Percentiles rank a stretch among this genome's conserved stretches.
phyloP scores from a whole-genome alignment of 2,329 filamentous ascomycete species.

The Fusarium illudens region DNA sequence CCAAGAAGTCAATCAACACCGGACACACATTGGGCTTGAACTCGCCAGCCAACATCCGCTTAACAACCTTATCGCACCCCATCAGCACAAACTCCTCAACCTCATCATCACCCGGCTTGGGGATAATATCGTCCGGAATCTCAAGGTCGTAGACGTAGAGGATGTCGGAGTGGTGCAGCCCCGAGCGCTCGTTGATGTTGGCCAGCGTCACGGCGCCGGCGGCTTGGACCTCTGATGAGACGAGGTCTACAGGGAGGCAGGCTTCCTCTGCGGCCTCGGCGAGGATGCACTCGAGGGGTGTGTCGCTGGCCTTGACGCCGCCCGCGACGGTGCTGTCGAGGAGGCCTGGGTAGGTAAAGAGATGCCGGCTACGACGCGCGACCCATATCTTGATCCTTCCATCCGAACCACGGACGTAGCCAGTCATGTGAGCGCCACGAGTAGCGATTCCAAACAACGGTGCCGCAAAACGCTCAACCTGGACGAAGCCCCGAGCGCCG shows the following conservation, averaged over 20 bases:
- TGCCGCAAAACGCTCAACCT: conserved; percentile 68
- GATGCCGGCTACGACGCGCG: conserved; percentile 68
- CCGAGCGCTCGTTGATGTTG: conserved; percentile 41
- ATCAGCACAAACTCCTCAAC: conserved; percentile 78
- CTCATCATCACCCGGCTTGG: conserved; percentile 77
- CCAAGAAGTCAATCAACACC: conserved; percentile 82
- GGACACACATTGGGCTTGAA: conserved; percentile 88
- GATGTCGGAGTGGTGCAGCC: conserved; percentile 50
- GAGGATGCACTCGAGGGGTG: conserved; percentile 72
- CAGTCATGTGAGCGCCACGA: conserved; percentile 73
- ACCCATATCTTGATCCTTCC: conserved; percentile 74
- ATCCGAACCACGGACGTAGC: conserved; percentile 55
- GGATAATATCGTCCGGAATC: conserved; percentile 64
- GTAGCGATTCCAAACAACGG: conserved; percentile 73
- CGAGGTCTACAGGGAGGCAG: conserved; percentile 44
- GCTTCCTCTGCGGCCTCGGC: conserved; percentile 80
- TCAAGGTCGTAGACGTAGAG: conserved; percentile 81
- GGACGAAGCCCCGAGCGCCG: conserved; percentile 48
- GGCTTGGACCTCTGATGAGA: conserved; percentile 37
- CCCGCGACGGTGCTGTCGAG: conserved; percentile 85
- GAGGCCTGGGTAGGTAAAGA: conserved; percentile 78
- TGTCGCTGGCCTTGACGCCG: conserved; percentile 73
- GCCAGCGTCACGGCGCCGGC: conserved; percentile 49
- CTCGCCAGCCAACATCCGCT: conserved; percentile 69
- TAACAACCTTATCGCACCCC: conserved; percentile 66